Evolutionary conservation across 352 stramenopile species (phyloP).

Genomic region (Pythium guiyangense): DNA sequence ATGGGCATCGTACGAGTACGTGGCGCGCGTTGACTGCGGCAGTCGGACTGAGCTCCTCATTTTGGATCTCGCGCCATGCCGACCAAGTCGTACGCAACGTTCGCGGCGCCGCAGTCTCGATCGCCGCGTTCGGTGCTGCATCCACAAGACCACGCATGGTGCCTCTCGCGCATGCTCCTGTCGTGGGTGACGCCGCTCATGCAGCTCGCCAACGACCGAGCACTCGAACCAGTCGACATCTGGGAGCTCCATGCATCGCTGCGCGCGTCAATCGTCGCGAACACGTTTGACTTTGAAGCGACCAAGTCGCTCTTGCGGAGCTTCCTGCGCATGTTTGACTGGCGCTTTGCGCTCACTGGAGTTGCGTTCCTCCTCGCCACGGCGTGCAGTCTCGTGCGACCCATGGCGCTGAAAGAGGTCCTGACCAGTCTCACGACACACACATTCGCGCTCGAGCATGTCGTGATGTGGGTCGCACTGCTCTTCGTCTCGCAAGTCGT

Average conservation of each 20-base stretch:
- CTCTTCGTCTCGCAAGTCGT: slow-evolving; percentile 44
- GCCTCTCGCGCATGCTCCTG: slow-evolving; percentile 29
- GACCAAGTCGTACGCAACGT: slow-evolving; percentile 5
- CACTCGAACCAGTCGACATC: slow-evolving; percentile 34
- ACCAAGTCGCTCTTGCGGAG: slow-evolving; percentile 17
- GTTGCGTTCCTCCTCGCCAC: slow-evolving; percentile 38
- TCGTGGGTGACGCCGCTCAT: slow-evolving; percentile 44
- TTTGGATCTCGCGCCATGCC: background rate
- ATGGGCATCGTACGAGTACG: too few species aligned
- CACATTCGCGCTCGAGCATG: slow-evolving; percentile 5
- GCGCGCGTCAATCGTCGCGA: slow-evolving; percentile 14
- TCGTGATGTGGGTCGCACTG: slow-evolving; percentile 23
- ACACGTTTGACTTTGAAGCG: slow-evolving; percentile 18
- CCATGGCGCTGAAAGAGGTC: slow-evolving; percentile 39
- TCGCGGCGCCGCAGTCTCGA: background rate
- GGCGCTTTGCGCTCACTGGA: slow-evolving; percentile 37
- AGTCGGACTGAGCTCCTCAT: background rate
- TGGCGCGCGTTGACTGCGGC: too few species aligned
- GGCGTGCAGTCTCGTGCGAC: slow-evolving; percentile 40
- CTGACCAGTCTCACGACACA: slow-evolving; percentile 3
- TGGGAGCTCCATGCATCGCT: slow-evolving; percentile 26
- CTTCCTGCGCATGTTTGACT: slow-evolving; percentile 21
- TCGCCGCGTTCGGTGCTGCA: background rate
- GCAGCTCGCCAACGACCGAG: slow-evolving; percentile 26
- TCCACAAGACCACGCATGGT: slow-evolving; percentile 18